Evolutionary conservation across 352 stramenopile species (phyloP), one percentile per base, ranked within the genome.

Genomic region (Pythium sp.): DNA sequence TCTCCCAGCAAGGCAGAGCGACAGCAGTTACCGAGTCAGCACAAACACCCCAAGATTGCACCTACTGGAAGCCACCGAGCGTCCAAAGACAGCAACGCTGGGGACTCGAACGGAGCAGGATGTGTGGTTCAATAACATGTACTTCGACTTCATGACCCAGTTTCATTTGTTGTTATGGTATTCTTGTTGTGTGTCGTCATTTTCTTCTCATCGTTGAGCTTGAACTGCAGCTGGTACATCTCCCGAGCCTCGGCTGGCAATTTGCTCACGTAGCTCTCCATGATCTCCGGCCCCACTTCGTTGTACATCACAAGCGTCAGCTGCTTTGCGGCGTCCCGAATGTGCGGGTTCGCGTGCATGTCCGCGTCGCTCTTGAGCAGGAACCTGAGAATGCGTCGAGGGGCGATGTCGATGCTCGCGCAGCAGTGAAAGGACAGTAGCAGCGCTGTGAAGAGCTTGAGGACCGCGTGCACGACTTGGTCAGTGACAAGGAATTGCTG

Each of bases 341-440:
- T 62, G 34, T 83, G 75, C 8, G 74, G 70, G 49, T 79, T 83
- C 14, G 74, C 70, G 36, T 88, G 76, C 60, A 79, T 36, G 3
- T 74, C 64, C 11, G 72, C 69, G 26, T 84, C 72, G 28, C 51
- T 67, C 9, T 32, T 36, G 5, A 74, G n/a, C 14, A 89, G 56
- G 7, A 83, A 76, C 18, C 41, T 71, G n/a, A 86, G 55, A 30
- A 89, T 71, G 0, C 77, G 72, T 53, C 74, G 75, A 14, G 62
- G 68, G 2, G 78, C 69, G n/a, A 84, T 81, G 54, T 85, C 77
- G 49, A 85, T 73, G 55, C 49, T 75, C 61, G 78, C 75, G 41
- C 78, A 86, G 64, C 80, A 86, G 53, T 86, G 80, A 64, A 80
- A 82, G 0, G 72, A 75, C 22, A 70, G 55, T 4, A 86, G 30